phyloP scores from a whole-genome alignment of 306 rosid genomes.

The Sindora glabra region DNA sequence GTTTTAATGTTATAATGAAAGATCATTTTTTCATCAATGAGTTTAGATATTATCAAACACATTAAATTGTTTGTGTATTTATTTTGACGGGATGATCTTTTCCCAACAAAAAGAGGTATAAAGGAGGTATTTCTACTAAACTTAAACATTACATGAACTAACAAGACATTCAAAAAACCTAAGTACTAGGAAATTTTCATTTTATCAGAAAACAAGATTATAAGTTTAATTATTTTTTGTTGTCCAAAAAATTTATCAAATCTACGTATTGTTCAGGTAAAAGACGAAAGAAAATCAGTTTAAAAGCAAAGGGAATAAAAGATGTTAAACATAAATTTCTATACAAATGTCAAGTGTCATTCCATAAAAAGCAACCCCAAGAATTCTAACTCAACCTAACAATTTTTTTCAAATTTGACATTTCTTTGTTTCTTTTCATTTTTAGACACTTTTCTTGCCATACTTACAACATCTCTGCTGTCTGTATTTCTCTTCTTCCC shows the following conservation, averaged over 20 bases:
- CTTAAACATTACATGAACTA: background rate
- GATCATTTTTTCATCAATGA: too few relatives aligned
- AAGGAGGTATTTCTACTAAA: background rate
- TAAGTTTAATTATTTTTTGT: background rate
- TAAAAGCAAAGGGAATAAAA: too few relatives aligned
- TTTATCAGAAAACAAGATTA: background rate
- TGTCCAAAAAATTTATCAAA: background rate
- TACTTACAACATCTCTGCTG: constrained; percentile 46
- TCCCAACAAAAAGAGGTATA: too few relatives aligned
- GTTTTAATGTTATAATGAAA: too few relatives aligned
- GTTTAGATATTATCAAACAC: too few relatives aligned
- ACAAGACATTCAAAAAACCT: background rate
- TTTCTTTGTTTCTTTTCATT: background rate
- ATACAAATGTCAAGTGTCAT: too few relatives aligned
- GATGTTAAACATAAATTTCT: background rate
- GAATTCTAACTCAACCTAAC: background rate
- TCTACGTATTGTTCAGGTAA: too few relatives aligned
- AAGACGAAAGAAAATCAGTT: too few relatives aligned
- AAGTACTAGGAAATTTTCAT: background rate
- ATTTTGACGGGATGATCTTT: too few relatives aligned
- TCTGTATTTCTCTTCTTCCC: constrained; percentile 37
- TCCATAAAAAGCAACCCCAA: too few relatives aligned
- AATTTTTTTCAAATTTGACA: background rate
- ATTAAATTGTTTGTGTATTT: too few relatives aligned
- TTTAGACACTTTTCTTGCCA: background rate